phyloP scores from a whole-genome alignment of 352 stramenopile genomes.

The Globisporangium parvum region DNA sequence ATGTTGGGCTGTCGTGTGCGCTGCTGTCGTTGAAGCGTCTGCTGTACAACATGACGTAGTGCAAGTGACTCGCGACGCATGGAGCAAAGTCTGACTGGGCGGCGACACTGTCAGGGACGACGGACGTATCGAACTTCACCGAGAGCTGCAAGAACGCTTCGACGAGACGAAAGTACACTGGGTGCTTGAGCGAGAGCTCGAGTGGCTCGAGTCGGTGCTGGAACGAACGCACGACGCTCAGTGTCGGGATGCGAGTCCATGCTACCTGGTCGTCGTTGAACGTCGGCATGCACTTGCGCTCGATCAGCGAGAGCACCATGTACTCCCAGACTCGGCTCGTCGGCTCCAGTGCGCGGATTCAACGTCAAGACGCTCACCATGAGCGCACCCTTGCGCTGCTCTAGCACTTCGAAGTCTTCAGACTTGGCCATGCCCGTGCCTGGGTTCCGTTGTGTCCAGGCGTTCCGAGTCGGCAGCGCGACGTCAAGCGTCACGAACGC shows the following conservation, averaged over 20 bases:
- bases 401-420: conserved; percentile 41
- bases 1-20: conserved; percentile 13
- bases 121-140: conserved; percentile 24
- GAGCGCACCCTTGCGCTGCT: conserved; percentile 52
- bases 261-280: background rate
- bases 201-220: background rate
- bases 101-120: conserved; percentile 9
- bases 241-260: background rate
- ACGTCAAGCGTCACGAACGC: conserved; percentile 34
- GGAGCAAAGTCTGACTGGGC: conserved; percentile 17
- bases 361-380: conserved; percentile 36
- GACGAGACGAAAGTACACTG: conserved; percentile 15
- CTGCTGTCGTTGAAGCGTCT: conserved; percentile 12
- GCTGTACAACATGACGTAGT: conserved; percentile 20
- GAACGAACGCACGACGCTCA: conserved; percentile 3
- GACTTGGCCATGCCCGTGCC: conserved; percentile 1
- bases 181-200: conserved; percentile 1
- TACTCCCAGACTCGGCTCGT: conserved; percentile 35
- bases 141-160: conserved; percentile 24
- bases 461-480: conserved; percentile 15
- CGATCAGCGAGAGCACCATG: conserved; percentile 23
- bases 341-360: conserved; percentile 18
- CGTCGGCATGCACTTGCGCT: background rate
- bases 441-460: conserved; percentile 8
- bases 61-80: conserved; percentile 27